Base-by-base conservation (phyloP, 2,329 filamentous ascomycete species). In the Tolypocladium album region DNA sequence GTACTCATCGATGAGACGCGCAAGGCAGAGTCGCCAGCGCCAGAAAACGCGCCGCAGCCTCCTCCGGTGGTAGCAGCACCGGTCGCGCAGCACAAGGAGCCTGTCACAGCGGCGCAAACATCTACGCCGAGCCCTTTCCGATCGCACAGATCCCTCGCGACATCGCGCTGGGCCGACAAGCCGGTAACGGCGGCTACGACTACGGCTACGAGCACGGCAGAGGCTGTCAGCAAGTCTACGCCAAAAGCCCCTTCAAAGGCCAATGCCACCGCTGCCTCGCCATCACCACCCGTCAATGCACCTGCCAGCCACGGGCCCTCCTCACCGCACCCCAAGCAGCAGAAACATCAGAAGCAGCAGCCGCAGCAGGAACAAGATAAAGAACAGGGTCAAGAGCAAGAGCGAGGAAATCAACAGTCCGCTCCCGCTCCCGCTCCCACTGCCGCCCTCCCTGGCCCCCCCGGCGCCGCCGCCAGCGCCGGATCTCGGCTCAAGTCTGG, bases 401-500 rank as follows among this genome's bases (percentile, higher is more conserved):
- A 31, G 13, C 24, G 55, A 5, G 45, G 38, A 6, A 45, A 60
- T 17, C 34, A 50, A 8, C 52, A 43, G 43, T 36, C 59, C 2
- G 38, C 43, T 57, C 38, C 13, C 13, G 24, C 45, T 4, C 4
- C 50, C 50, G 15, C 55, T 56, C 61, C 60, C 55, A 65, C 62
- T 60, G 57, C 55, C 27, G 27, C 27, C 27, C 27, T 31, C 40
- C 60, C 58, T 22, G 55, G 24, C 0, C 24, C 64, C 0, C 57
- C 62, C 12, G 69, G 71, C 57, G 68, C 72, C 15, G 71, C 73
- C 42, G 67, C 67, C 45, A 75, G 74, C 27, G 70, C 72, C 7
- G 71, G 76, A 53, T 67, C 73, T 11, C 82, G 83, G 12, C 68
- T 81, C 12, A 73, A 75, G 59, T 84, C 82, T 1, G 83, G 83